A percentile compares a stretch with the other conserved stretches of the same genome.
Evolutionary conservation across 495 filamentous ascomycete genomes (phyloP).

Genomic region (Penicillium manginii): DNA sequence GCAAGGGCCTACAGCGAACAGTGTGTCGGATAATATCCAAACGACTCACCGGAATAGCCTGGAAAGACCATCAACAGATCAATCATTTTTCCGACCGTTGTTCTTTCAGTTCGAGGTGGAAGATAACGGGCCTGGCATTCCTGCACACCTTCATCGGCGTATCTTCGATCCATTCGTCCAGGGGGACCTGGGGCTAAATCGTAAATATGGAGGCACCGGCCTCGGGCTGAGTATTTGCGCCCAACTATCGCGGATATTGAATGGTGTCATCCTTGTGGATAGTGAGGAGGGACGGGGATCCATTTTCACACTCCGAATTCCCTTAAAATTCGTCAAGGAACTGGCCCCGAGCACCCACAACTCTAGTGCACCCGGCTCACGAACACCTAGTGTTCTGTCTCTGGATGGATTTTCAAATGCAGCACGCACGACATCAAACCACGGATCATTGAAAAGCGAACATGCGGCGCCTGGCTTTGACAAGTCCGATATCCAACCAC

Average conservation of each 20-base stretch:
- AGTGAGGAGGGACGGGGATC: conserved; percentile 77
- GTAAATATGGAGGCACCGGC: conserved; percentile 91
- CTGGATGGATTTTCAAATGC: conserved; percentile 37
- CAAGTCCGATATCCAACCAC: conserved; percentile 61
- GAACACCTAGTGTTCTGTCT: conserved; percentile 34
- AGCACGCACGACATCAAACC: conserved; percentile 26
- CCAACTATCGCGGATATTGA: conserved; percentile 83
- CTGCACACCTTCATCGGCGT: conserved; percentile 69
- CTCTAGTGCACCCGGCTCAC: conserved; percentile 28
- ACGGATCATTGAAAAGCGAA: conserved; percentile 28
- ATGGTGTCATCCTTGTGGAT: conserved; percentile 70
- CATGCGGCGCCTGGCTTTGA: conserved; percentile 30
- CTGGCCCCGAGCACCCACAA: conserved; percentile 53
- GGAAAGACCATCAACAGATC: neutral
- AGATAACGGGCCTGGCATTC: conserved; percentile 91
- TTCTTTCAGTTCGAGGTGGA: conserved; percentile 86
- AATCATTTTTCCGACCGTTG: conserved; percentile 54
- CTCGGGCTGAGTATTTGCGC: conserved; percentile 86
- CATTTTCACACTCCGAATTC: conserved; percentile 82
- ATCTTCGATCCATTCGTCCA: conserved; percentile 97
- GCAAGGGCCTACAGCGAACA: neutral
- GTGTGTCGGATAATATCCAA: neutral
- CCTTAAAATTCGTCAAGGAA: conserved; percentile 75
- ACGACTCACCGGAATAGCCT: too few relatives aligned
- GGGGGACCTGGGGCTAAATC: conserved; percentile 83